Evolutionary conservation across 148 eudicot genomes (phyloP), one percentile per base, ranked within the genome.

Genomic region (Oxyria digyna): DNA sequence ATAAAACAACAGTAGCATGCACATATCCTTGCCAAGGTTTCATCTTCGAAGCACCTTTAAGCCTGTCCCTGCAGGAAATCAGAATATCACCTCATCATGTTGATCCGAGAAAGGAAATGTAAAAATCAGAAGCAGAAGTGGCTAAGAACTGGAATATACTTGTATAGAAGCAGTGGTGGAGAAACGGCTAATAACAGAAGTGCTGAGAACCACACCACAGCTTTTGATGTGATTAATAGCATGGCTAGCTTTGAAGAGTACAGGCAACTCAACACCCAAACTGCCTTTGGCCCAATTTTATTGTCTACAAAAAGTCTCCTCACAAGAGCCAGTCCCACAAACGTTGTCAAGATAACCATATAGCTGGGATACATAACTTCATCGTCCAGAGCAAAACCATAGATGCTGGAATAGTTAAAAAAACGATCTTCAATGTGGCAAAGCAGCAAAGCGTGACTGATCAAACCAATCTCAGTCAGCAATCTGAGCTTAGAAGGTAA

Each of bases 341-440:
- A 82, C 62, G 96, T 93, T 65, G 98, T 87, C 85, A 82, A 68
- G 67, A 81, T 79, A 69, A 93, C 89, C 95, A 89, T 93, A 79
- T 89, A 93, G 73, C 96, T 89, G 11, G 98, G 98, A 72, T 93
- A 93, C 88, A 93, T 93, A 29, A 93, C 96, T 70, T 93, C 98
- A 49, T 93, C 96, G 74, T 93, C 98, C 50, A 85, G 76, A 65
- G 88, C 96, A 81, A 87, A 89, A 71, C 87, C 87, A 81, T 89
- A 89, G 48, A 89, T 86, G 74, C 86, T 86, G 29, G 96, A 89
- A 75, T 86, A 89, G 74, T 86, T 93, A 59, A 83, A 93, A 79
- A 93, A 84, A n/a, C 85, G 80, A 74, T 89, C 86, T 77, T 93
- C 98, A 74, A 89, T 85, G 78, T 89, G 84, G 95, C 98, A 89